Evolutionary conservation across 176 grass and related monocot species (phyloP), one percentile per base, ranked within the genome.

Genomic region (Pharus latifolius): DNA sequence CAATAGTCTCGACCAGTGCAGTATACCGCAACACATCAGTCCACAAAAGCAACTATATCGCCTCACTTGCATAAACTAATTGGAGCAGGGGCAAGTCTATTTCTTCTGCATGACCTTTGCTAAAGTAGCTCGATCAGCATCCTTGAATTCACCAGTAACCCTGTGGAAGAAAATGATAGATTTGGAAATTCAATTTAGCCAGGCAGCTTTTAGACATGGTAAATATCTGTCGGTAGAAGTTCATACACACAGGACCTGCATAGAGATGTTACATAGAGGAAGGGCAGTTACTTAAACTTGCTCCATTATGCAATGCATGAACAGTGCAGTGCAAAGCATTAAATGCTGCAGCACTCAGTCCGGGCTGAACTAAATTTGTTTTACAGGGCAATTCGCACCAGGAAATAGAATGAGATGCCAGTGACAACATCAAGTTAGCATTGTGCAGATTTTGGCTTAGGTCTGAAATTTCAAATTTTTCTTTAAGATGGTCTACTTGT

Each of bases 81-180:
- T 32, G 0, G 23, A 41, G 15, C 32, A 73, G 5, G 25, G 7
- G 10, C 43, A 30, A 5, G 31, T 41, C 18, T 50, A 34, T 43
- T 71, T 64, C 9, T 42, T 51, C 29, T 31, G 41, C 4, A 27
- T 32, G 19, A 56, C 65, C 37, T 49, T 77, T 0, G 18, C 37
- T 13, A 44, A 1, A 57, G n/a, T 48, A 22, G 30, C 28, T 38
- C 75, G 19, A 40, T 77, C 80, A 4, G 74, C 60, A 44, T 96
- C 86, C 27, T 18, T 77, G 50, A 65, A 96, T 64, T 85, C 77
- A 75, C 92, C 88, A 27, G 86, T 92, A 76, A 74, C 43, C 80
- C 92, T 96, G 80, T 59, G 47, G 51, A 17, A 53, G 19, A 38
- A 50, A 70, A 65, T 3, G 5, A 10, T n/a, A 1, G 3, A 28